Percentiles rank a stretch among this genome's conserved stretches.
Evolutionary conservation across 73 alveolate species (phyloP).

Genomic region (Symbiodinium pilosum): DNA sequence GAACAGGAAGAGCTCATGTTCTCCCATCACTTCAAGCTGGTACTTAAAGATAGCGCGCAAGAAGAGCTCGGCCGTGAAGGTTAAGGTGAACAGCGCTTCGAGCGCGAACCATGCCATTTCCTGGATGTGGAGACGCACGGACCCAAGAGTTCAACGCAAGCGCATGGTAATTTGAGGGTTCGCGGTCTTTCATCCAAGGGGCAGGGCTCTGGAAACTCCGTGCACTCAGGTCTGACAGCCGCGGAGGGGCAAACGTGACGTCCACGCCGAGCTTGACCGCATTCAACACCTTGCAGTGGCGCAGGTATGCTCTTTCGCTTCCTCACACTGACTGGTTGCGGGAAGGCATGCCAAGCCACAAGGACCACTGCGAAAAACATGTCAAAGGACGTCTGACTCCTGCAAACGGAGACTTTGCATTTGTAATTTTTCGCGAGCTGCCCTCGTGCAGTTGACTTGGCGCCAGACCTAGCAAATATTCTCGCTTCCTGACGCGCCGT

Average conservation of each 20-base stretch:
- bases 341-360: not conserved
- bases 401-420: too few species aligned
- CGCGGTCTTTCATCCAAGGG: not conserved
- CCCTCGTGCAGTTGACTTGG: not conserved
- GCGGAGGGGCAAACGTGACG: slow-evolving; percentile 5
- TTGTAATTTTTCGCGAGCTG: too few species aligned
- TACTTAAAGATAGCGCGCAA: slow-evolving; percentile 77
- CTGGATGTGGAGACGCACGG: too few species aligned
- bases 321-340: too few species aligned
- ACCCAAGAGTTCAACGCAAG: not conserved
- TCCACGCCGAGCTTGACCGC: slow-evolving; percentile 90
- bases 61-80: slow-evolving; percentile 85
- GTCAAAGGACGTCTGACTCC: slow-evolving; percentile 50
- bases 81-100: slow-evolving; percentile 41
- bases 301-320: not conserved
- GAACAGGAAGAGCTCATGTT: slow-evolving; percentile 47
- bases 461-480: not conserved
- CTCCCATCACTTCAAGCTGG: slow-evolving; percentile 40
- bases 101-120: slow-evolving; percentile 87
- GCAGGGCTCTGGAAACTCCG: slow-evolving; percentile 44
- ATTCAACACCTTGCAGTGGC: slow-evolving; percentile 23
- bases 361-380: slow-evolving; percentile 36
- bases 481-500: slow-evolving; percentile 1
- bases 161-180: not conserved
- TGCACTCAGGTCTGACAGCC: slow-evolving; percentile 32